These are phyloP conservation scores for Aspergillus oerlinghausenensis DNA, from an alignment of 2,329 filamentous ascomycete species.

Conservation along the genomic window DNA sequence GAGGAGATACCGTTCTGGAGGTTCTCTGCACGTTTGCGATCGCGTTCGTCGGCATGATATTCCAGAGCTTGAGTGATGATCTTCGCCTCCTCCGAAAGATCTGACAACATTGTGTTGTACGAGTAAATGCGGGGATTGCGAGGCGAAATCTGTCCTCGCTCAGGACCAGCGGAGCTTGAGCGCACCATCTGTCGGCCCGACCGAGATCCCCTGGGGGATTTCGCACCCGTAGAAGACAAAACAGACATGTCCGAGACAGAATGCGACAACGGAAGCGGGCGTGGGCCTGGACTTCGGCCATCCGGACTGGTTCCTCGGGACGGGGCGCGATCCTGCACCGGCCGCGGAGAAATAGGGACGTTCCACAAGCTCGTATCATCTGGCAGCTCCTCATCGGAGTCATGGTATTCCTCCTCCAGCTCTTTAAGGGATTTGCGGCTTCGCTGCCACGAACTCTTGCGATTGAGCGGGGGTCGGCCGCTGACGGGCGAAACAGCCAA, in stretches of 20 bases:
- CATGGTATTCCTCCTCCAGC: conserved; percentile 47
- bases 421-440: conserved; percentile 45
- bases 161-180: conserved; percentile 39
- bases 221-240: conserved; percentile 16
- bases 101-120: conserved; percentile 54
- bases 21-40: conserved; percentile 42
- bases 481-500: conserved; percentile 21
- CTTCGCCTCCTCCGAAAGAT: conserved; percentile 57
- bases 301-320: conserved; percentile 42
- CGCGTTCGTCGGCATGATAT: conserved; percentile 50
- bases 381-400: conserved; percentile 48
- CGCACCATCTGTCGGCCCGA: conserved; percentile 25
- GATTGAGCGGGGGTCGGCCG: conserved; percentile 20
- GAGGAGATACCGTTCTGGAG: conserved; percentile 42
- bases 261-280: conserved; percentile 42
- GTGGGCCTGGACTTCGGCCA: conserved; percentile 34
- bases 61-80: conserved; percentile 58
- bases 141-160: conserved; percentile 38
- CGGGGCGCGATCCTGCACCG: conserved; percentile 34
- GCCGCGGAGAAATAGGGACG: conserved; percentile 46
- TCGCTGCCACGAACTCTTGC: conserved; percentile 41
- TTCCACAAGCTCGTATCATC: conserved; percentile 50
- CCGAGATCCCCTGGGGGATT: conserved; percentile 29
- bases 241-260: conserved; percentile 25
- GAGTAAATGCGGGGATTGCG: conserved; percentile 50